These are phyloP conservation scores for Babesia sp. DNA, from an alignment of 169 alveolate genomes.

Conservation along the genomic window DNA sequence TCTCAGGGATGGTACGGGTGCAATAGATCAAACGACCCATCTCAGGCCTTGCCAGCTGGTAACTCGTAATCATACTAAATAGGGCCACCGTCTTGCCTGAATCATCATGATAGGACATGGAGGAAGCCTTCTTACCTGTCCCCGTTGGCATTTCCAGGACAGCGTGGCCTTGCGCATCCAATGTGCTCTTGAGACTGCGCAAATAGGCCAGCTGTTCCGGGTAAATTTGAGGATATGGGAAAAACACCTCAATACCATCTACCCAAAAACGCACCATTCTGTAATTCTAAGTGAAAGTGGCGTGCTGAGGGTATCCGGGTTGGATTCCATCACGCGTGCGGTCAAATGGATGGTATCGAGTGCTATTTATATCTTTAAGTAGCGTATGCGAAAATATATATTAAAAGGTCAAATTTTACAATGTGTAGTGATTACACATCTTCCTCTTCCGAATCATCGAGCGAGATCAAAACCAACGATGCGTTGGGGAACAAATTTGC, in stretches of 20 bases:
- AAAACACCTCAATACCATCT: conserved; percentile 90
- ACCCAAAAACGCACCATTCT: conserved; percentile 84
- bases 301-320: background rate
- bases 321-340: conserved; percentile 19
- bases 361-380: background rate
- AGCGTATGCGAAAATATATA: background rate
- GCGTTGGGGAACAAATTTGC: conserved; percentile 63
- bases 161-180: conserved; percentile 94
- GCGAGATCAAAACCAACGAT: conserved; percentile 54
- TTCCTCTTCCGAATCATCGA: conserved; percentile 59
- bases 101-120: background rate
- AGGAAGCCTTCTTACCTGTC: conserved; percentile 71
- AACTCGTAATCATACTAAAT: conserved; percentile 89
- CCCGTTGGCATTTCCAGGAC: conserved; percentile 99
- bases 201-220: conserved; percentile 94
- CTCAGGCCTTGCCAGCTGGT: conserved; percentile 86
- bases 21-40: conserved; percentile 86
- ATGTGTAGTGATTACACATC: conserved; percentile 10
- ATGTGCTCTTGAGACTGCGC: conserved; percentile 85
- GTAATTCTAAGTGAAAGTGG: background rate
- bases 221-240: conserved; percentile 93
- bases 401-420: background rate
- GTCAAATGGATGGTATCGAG: background rate
- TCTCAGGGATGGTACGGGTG: conserved; percentile 96
- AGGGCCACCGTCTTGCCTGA: conserved; percentile 95